Conservation (phyloP, 2,329 filamentous ascomycete species). For the Aspergillus costaricaensis region DNA sequence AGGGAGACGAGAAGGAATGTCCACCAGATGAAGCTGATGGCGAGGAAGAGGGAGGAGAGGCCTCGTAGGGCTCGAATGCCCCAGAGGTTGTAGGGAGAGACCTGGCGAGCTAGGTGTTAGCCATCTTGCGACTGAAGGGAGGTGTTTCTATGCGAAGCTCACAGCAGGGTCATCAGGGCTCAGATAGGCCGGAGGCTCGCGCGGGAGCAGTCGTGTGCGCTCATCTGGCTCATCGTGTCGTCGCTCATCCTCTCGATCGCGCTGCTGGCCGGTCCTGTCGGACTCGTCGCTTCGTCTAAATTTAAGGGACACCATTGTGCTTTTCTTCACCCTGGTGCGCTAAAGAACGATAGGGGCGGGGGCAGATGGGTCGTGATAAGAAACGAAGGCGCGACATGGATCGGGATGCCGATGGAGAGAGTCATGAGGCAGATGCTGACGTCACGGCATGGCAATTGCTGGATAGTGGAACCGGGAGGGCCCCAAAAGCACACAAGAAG, state of each 20-base stretch:
- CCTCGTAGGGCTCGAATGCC: constrained; percentile 79
- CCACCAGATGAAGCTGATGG: constrained; percentile 89
- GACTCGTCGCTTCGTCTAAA: not conserved
- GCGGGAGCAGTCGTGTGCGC: constrained; percentile 68
- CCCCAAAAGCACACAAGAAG: not conserved
- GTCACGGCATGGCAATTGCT: not conserved
- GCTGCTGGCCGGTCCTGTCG: not conserved
- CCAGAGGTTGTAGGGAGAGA: constrained; percentile 93
- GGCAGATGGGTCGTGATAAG: not conserved
- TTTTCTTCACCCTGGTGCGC: not conserved
- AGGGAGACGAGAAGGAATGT: constrained; percentile 80
- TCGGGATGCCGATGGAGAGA: constrained; percentile 2
- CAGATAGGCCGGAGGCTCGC: constrained; percentile 63
- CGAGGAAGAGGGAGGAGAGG: constrained; percentile 73
- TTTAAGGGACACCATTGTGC: constrained; percentile 1
- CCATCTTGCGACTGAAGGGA: not conserved
- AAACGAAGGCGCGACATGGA: not conserved
- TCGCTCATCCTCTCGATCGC: constrained; percentile 32
- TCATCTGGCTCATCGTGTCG: constrained; percentile 55
- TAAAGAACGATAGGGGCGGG: not conserved
- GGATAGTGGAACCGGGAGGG: not conserved
- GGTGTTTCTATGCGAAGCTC: constrained; percentile 31
- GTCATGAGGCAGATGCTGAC: not conserved
- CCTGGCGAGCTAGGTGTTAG: constrained; percentile 37
- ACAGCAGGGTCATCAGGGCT: constrained; percentile 82